Percentiles rank a stretch among this genome's conserved stretches.
Evolutionary conservation across 495 filamentous ascomycete species (phyloP).

Genomic region (Neurospora sp.): DNA sequence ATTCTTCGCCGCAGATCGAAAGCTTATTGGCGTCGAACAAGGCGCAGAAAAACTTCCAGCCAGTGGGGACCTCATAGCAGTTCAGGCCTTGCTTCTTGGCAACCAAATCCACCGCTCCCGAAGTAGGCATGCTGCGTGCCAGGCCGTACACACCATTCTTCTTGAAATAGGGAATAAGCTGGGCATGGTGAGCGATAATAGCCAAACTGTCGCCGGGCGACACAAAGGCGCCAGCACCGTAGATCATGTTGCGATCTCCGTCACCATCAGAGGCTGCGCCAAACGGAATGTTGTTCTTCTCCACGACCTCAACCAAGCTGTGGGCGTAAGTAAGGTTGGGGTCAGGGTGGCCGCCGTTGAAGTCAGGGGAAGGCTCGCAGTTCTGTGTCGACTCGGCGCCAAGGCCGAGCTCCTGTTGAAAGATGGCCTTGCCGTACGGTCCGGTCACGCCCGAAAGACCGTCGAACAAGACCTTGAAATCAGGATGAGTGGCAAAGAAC

Average conservation of each 20-base stretch:
- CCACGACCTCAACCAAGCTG: conserved; percentile 85
- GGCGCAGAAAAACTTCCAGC: conserved; percentile 99
- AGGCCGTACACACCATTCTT: conserved; percentile 92
- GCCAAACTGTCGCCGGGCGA: conserved; percentile 94
- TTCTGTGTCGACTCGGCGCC: conserved; percentile 71
- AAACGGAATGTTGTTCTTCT: conserved; percentile 86
- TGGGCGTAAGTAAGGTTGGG: conserved; percentile 98
- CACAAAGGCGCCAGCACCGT: conserved; percentile 91
- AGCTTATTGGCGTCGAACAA: conserved; percentile 95
- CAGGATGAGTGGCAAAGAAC: conserved; percentile 72
- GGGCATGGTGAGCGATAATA: conserved; percentile 93
- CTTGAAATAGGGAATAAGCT: conserved; percentile 94
- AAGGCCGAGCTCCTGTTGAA: conserved; percentile 85
- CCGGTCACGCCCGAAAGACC: conserved; percentile 91
- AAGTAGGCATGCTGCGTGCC: conserved; percentile 94
- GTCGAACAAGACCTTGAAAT: conserved; percentile 97
- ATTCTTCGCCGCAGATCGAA: conserved; percentile 97
- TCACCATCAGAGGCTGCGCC: conserved; percentile 95
- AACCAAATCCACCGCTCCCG: conserved; percentile 87
- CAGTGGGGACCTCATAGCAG: conserved; percentile 94
- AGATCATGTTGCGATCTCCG: conserved; percentile 99
- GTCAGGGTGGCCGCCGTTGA: conserved; percentile 93
- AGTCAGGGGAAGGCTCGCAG: conserved; percentile 85
- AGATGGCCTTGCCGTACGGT: conserved; percentile 88
- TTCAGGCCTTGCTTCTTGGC: conserved; percentile 86